These are phyloP conservation scores for barrel medic (Medicago truncatula) DNA, from an alignment of 306 rosid species.

Conservation along the genomic window DNA sequence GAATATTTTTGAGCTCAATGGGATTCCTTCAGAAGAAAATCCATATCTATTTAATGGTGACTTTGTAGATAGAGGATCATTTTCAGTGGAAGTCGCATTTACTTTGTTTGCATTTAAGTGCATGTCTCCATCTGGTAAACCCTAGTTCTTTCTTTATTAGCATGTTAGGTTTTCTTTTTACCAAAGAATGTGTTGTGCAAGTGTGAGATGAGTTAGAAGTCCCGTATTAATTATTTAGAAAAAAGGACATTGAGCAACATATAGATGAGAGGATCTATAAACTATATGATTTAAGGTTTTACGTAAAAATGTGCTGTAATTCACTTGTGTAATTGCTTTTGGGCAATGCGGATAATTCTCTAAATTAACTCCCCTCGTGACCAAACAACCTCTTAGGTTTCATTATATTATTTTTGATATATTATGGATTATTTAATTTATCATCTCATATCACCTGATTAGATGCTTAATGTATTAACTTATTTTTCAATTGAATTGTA, in stretches of 20 bases:
- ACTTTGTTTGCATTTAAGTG: constrained; percentile 97
- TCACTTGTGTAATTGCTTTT: too few relatives aligned
- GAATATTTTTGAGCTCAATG: constrained; percentile 97
- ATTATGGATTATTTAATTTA: background rate
- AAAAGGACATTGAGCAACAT: too few relatives aligned
- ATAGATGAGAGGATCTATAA: too few relatives aligned
- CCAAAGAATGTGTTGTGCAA: too few relatives aligned
- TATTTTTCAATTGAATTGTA: constrained; percentile 7
- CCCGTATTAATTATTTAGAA: too few relatives aligned
- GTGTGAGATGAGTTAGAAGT: too few relatives aligned
- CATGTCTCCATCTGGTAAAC: constrained; percentile 95
- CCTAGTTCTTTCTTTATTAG: constrained; percentile 29
- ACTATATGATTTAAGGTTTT: too few relatives aligned
- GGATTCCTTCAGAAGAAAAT: constrained; percentile 98
- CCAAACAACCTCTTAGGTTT: background rate
- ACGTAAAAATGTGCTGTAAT: too few relatives aligned
- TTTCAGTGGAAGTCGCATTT: constrained; percentile 94
- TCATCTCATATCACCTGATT: background rate
- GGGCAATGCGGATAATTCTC: too few relatives aligned
- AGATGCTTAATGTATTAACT: background rate
- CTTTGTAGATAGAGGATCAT: constrained; percentile 98
- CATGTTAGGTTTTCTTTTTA: background rate
- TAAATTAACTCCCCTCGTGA: too few relatives aligned
- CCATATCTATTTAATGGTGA: constrained; percentile 98
- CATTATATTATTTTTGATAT: constrained; percentile 7